These are phyloP conservation scores for Rhynchosporium agropyri DNA, from an alignment of 2,329 filamentous ascomycete genomes.

Conservation along the genomic window DNA sequence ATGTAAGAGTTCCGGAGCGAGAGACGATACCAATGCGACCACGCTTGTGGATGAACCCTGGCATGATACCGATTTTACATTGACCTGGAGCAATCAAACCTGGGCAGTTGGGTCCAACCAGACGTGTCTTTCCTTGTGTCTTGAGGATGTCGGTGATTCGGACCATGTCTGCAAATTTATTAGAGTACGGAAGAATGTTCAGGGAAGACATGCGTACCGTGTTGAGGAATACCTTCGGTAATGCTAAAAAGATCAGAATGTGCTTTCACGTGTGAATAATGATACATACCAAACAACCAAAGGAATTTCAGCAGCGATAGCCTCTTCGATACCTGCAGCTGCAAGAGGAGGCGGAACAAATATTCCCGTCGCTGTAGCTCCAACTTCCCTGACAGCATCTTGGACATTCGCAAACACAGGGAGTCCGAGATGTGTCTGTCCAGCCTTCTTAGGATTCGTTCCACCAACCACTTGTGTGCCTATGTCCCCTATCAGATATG, in stretches of 20 bases:
- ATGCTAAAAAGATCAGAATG: slow-evolving; percentile 54
- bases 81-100: slow-evolving; percentile 93
- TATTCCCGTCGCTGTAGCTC: slow-evolving; percentile 88
- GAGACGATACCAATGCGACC: slow-evolving; percentile 98
- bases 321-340: slow-evolving; percentile 95
- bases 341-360: slow-evolving; percentile 97
- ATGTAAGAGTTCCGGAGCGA: slow-evolving; percentile 95
- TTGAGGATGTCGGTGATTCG: slow-evolving; percentile 98
- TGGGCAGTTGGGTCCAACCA: slow-evolving; percentile 97
- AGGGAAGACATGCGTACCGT: slow-evolving; percentile 63
- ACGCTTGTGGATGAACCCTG: slow-evolving; percentile 99
- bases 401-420: slow-evolving; percentile 90
- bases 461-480: slow-evolving; percentile 97
- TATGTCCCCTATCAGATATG: slow-evolving; percentile 47
- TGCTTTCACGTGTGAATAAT: slow-evolving; percentile 28
- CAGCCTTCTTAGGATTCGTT: slow-evolving; percentile 99
- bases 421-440: slow-evolving; percentile 81
- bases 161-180: slow-evolving; percentile 77
- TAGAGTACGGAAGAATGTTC: slow-evolving; percentile 28
- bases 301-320: slow-evolving; percentile 87
- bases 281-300: slow-evolving; percentile 77
- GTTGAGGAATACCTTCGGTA: slow-evolving; percentile 96
- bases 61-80: slow-evolving; percentile 99
- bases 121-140: slow-evolving; percentile 93
- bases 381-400: slow-evolving; percentile 87